A percentile compares a stretch with the other conserved stretches of the same genome.
These are phyloP conservation scores for Pleurotus giganteus DNA, from an alignment of 768 basidiomycete species.

Conservation along the genomic window DNA sequence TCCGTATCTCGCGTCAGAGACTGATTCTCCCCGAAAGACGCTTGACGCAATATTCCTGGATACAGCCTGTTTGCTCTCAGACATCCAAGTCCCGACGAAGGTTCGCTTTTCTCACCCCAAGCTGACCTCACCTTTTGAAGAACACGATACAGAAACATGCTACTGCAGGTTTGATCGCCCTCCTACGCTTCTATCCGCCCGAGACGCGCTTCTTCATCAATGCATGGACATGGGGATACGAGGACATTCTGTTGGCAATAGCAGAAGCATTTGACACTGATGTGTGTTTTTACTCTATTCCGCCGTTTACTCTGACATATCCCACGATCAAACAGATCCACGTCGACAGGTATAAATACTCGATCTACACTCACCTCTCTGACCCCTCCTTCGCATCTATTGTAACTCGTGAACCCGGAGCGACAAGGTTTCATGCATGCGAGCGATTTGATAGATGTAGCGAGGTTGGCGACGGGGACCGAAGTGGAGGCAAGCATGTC, in stretches of 20 bases:
- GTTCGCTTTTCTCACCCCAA: constrained; percentile 24
- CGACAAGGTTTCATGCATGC: constrained; percentile 91
- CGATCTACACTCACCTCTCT: constrained; percentile 53
- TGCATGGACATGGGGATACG: constrained; percentile 96
- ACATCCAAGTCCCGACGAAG: constrained; percentile 56
- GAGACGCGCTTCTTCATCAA: constrained; percentile 85
- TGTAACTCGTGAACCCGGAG: constrained; percentile 54
- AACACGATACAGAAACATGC: constrained; percentile 54
- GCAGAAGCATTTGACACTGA: constrained; percentile 61
- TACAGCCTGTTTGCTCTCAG: constrained; percentile 64
- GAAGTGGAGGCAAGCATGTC: constrained; percentile 41
- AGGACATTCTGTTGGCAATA: constrained; percentile 81
- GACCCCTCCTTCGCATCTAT: constrained; percentile 64
- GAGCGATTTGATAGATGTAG: constrained; percentile 78
- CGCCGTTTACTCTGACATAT: neutral
- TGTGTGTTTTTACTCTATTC: constrained; percentile 31
- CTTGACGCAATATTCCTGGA: constrained; percentile 84
- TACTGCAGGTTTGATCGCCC: constrained; percentile 58
- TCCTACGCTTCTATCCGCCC: constrained; percentile 67
- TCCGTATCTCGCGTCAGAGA: constrained; percentile 54
- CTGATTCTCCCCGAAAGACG: constrained; percentile 26
- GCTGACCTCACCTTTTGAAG: neutral
- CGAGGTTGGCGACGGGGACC: constrained; percentile 48
- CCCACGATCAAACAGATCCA: constrained; percentile 58
- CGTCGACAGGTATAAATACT: constrained; percentile 84